Evolutionary conservation across 768 basidiomycete species (phyloP).

Genomic region (Mycena galopus): DNA sequence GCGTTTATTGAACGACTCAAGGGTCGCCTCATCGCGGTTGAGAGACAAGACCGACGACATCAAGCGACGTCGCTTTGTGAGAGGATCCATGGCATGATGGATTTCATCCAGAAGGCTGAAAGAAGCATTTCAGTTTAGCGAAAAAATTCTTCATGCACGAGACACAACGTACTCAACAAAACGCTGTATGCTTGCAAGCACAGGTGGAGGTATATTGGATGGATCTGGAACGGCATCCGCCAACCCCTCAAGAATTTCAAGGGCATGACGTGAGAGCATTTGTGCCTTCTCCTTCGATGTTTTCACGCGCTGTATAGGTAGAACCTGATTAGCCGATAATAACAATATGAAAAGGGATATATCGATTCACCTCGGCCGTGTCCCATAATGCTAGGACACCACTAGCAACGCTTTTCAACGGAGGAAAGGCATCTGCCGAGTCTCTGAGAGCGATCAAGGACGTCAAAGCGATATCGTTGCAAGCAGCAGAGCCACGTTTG

Average conservation of each 20-base stretch:
- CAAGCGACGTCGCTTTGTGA: background rate
- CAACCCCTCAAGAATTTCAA: background rate
- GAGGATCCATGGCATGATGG: background rate
- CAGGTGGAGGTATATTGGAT: background rate
- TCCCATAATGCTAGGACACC: background rate
- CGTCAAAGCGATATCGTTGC: background rate
- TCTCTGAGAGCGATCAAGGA: background rate
- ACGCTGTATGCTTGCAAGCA: slow-evolving; percentile 7
- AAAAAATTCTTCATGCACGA: background rate
- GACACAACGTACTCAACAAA: background rate
- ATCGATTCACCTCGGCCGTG: background rate
- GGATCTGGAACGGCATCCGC: slow-evolving; percentile 7
- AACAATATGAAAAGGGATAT: background rate
- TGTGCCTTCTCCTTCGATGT: background rate
- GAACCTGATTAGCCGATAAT: background rate
- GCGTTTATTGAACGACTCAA: background rate
- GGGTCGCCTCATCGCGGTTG: background rate
- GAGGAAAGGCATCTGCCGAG: background rate
- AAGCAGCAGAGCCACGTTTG: background rate
- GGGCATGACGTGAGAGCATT: background rate
- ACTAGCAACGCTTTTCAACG: slow-evolving; percentile 5
- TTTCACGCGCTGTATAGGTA: background rate
- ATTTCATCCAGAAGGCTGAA: background rate
- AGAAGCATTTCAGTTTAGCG: background rate
- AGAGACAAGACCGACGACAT: slow-evolving; percentile 1